These are phyloP conservation scores for Ceratobasidium papillatum DNA, from an alignment of 1,284 basidiomycete genomes.

Conservation along the genomic window DNA sequence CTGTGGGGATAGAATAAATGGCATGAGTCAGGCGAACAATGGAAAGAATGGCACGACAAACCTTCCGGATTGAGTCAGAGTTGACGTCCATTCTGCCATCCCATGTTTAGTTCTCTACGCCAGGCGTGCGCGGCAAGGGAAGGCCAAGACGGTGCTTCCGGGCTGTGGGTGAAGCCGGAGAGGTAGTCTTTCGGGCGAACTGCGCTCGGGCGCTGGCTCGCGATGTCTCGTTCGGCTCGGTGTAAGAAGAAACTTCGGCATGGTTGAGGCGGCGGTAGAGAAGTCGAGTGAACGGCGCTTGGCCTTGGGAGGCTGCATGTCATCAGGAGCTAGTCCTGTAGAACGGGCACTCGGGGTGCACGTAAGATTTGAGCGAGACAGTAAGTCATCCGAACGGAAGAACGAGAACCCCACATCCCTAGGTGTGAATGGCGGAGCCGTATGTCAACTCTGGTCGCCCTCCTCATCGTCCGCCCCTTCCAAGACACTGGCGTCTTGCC, in stretches of 20 bases:
- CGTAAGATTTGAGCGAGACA: conserved; percentile 15
- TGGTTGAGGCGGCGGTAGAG: not conserved
- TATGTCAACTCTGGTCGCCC: conserved; percentile 36
- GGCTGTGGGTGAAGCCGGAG: conserved; percentile 16
- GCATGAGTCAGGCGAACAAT: not conserved
- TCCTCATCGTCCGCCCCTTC: conserved; percentile 11
- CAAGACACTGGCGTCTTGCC: conserved; percentile 19
- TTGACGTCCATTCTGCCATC: conserved; percentile 33
- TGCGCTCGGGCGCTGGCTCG: conserved; percentile 34
- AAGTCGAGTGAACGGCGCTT: conserved; percentile 41
- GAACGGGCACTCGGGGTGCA: conserved; percentile 38
- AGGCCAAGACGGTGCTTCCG: conserved; percentile 28
- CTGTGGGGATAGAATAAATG: not conserved
- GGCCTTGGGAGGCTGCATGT: conserved; percentile 41
- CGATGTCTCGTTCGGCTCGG: conserved; percentile 29
- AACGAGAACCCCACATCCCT: not conserved
- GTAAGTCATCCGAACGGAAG: not conserved
- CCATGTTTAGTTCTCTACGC: conserved; percentile 31
- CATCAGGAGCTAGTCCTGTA: conserved; percentile 8
- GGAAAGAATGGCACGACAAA: not conserved
- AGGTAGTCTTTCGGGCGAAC: conserved; percentile 25
- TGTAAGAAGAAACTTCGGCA: conserved; percentile 39
- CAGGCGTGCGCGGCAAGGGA: conserved; percentile 12
- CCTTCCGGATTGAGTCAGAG: conserved; percentile 31
- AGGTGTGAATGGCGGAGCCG: conserved; percentile 25